phyloP scores from a whole-genome alignment of 345 rosid genomes.

The Lepidium sativum region DNA sequence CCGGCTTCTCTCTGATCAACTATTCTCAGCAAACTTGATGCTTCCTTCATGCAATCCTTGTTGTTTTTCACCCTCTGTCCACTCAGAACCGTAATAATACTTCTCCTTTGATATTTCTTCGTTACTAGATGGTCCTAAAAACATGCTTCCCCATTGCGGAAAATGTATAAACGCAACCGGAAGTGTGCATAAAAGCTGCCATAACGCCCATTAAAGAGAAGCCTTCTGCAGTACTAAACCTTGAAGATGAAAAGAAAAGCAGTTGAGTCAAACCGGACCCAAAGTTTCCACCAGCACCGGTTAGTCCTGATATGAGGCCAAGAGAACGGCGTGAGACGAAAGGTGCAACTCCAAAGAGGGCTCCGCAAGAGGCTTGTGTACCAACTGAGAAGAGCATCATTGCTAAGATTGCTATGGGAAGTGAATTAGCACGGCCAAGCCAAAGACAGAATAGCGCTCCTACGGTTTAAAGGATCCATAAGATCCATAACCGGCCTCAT shows the following conservation, averaged over 20 bases:
- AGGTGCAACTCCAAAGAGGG: slow-evolving; percentile 67
- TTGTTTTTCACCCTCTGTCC: slow-evolving; percentile 62
- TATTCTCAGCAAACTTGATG: slow-evolving; percentile 65
- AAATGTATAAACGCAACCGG: slow-evolving; percentile 60
- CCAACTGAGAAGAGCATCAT: slow-evolving; percentile 77
- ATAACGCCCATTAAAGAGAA: slow-evolving; percentile 61
- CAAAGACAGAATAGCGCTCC: slow-evolving; percentile 72
- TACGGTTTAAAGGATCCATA: slow-evolving; percentile 67
- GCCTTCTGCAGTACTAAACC: slow-evolving; percentile 49
- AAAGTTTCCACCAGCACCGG: slow-evolving; percentile 73
- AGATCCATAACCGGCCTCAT: slow-evolving; percentile 78
- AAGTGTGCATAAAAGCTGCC: slow-evolving; percentile 52
- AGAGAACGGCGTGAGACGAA: slow-evolving; percentile 67
- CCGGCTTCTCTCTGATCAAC: slow-evolving; percentile 61
- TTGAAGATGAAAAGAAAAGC: slow-evolving; percentile 48
- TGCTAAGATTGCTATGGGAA: slow-evolving; percentile 54
- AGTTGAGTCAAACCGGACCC: slow-evolving; percentile 75
- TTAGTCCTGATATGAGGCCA: slow-evolving; percentile 70
- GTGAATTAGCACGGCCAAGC: slow-evolving; percentile 60
- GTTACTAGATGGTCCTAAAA: slow-evolving; percentile 44
- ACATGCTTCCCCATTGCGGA: slow-evolving; percentile 87
- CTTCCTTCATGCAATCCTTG: slow-evolving; percentile 53
- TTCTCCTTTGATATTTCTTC: slow-evolving; percentile 42
- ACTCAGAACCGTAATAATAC: slow-evolving; percentile 46
- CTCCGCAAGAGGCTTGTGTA: slow-evolving; percentile 85